A percentile compares a stretch with the other conserved stretches of the same genome.
Evolutionary conservation across 164 flowering plant species (phyloP).

Genomic region (Macadamia tetraphylla): DNA sequence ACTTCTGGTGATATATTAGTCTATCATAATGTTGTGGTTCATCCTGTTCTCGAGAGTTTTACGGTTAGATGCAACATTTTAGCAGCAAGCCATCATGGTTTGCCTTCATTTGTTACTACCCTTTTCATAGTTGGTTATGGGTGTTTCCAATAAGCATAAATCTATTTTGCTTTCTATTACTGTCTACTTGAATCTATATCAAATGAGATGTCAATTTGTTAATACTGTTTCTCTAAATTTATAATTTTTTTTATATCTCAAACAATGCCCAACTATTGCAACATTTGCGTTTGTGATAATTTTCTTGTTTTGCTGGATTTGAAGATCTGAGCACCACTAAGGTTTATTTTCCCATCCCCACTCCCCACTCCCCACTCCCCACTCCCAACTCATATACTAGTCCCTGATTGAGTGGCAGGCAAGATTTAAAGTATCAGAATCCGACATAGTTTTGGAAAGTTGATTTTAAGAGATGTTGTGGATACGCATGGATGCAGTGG

Average conservation of each 20-base stretch:
- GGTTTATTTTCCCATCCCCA: no score
- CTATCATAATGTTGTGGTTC: neutral
- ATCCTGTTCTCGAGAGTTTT: neutral
- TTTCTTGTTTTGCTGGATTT: constrained; percentile 8
- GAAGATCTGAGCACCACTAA: neutral
- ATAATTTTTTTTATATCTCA: neutral
- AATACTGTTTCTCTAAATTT: neutral
- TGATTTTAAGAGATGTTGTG: no score
- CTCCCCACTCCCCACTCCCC: no score
- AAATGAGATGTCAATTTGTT: constrained; percentile 2
- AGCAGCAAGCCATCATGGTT: neutral
- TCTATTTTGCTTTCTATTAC: neutral
- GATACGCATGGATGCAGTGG: no score
- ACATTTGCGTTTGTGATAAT: neutral
- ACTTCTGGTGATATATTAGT: constrained; percentile 56
- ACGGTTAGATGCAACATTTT: neutral
- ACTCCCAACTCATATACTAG: no score
- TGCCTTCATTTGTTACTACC: neutral
- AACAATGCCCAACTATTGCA: constrained; percentile 1
- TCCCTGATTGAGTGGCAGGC: no score
- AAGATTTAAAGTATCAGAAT: no score
- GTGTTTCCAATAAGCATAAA: neutral
- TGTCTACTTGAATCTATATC: neutral
- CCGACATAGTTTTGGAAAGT: no score
- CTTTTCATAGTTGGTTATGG: neutral